Evolutionary conservation across 176 grass and related monocot species (phyloP).

Genomic region (Themeda triandra): DNA sequence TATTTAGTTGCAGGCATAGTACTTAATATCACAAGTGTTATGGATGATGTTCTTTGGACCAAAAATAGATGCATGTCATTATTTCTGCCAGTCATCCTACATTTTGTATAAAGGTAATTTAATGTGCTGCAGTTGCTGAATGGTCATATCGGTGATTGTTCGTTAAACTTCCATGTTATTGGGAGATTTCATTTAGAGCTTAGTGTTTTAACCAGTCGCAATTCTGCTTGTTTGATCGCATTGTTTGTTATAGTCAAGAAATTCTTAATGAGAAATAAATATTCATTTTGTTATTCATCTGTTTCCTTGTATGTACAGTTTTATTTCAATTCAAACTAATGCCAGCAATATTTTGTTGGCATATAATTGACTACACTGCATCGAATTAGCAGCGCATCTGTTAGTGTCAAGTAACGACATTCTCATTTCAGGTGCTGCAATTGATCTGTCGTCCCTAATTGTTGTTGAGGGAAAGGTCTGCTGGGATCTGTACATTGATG

Average conservation of each 20-base stretch:
- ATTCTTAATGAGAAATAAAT: not conserved
- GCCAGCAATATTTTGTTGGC: not conserved
- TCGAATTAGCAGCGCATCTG: not conserved
- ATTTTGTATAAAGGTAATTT: not conserved
- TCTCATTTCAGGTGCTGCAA: constrained; percentile 69
- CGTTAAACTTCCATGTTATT: not conserved
- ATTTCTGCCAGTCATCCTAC: not conserved
- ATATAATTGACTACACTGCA: constrained; percentile 9
- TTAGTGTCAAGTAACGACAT: not conserved
- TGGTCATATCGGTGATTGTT: not conserved
- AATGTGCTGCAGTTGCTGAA: not conserved
- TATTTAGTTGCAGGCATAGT: not conserved
- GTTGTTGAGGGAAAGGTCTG: constrained; percentile 88
- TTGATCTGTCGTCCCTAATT: constrained; percentile 78
- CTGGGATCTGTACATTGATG: constrained; percentile 87
- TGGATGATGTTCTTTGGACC: not conserved
- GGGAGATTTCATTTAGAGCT: not conserved
- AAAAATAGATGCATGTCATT: not conserved
- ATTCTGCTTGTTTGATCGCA: not conserved
- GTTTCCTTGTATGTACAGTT: not conserved
- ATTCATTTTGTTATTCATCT: not conserved
- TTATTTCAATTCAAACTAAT: constrained; percentile 1
- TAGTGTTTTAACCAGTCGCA: not conserved
- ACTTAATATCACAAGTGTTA: not conserved
- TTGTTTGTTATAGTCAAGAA: constrained; percentile 4